phyloP scores from a whole-genome alignment of 306 rosid species.

The Bauhinia variegata region DNA sequence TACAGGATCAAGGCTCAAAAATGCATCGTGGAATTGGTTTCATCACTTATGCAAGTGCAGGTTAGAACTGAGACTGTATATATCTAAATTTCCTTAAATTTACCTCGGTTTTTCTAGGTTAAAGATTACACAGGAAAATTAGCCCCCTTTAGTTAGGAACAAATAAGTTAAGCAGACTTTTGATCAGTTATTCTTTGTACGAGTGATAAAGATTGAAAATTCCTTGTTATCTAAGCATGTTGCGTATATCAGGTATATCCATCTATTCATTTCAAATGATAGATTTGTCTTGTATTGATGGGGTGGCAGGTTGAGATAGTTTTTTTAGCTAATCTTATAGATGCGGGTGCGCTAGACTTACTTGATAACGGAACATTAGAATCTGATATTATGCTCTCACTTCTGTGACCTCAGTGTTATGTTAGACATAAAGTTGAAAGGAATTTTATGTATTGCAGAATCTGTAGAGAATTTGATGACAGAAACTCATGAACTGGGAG shows the following conservation, averaged over 20 bases:
- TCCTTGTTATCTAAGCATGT: too few species aligned
- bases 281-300: conserved; percentile 7
- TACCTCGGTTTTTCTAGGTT: conserved; percentile 6
- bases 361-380: not conserved
- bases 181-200: too few species aligned
- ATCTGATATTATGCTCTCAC: too few species aligned
- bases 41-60: conserved; percentile 92
- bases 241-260: too few species aligned
- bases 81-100: not conserved
- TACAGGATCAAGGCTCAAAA: conserved; percentile 92
- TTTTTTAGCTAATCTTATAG: too few species aligned
- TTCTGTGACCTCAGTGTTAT: not conserved
- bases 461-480: conserved; percentile 90
- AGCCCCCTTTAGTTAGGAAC: too few species aligned
- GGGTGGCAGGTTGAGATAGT: too few species aligned
- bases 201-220: too few species aligned
- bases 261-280: too few species aligned
- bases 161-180: too few species aligned
- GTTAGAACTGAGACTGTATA: too few species aligned
- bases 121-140: not conserved
- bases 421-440: conserved; percentile 15
- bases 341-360: too few species aligned
- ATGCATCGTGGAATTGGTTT: conserved; percentile 95
- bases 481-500: conserved; percentile 91
- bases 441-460: conserved; percentile 57